Conservation (phyloP, 148 eudicot genomes). For the Camellia japonica region DNA sequence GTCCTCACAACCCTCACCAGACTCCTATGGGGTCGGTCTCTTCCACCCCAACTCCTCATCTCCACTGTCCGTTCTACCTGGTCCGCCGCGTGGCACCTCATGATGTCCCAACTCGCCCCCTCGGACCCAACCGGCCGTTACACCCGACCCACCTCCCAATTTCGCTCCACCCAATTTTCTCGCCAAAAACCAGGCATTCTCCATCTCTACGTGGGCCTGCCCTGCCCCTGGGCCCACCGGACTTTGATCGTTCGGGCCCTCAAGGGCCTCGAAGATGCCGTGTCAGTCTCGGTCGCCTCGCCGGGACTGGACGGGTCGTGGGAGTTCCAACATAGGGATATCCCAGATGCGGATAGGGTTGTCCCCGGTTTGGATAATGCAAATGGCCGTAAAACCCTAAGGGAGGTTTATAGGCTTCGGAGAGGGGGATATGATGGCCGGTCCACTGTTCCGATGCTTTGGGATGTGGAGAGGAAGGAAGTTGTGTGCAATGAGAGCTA, state of each 20-base stretch:
- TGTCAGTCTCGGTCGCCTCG: slow-evolving; percentile 66
- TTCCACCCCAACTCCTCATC: slow-evolving; percentile 91
- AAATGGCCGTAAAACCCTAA: slow-evolving; percentile 58
- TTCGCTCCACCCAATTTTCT: slow-evolving; percentile 39
- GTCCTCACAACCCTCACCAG: slow-evolving; percentile 49
- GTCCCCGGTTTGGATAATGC: slow-evolving; percentile 52
- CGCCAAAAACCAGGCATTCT: slow-evolving; percentile 36
- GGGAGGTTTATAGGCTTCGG: slow-evolving; percentile 67
- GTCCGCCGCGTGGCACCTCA: slow-evolving; percentile 84
- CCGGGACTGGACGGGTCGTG: slow-evolving; percentile 77
- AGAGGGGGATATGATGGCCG: slow-evolving; percentile 73
- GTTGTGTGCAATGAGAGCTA: slow-evolving; percentile 93
- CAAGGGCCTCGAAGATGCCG: slow-evolving; percentile 58
- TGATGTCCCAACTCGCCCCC: slow-evolving; percentile 99
- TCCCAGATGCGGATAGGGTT: slow-evolving; percentile 13
- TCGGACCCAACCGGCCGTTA: slow-evolving; percentile 79
- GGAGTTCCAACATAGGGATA: slow-evolving; percentile 43
- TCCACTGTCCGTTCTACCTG: slow-evolving; percentile 87
- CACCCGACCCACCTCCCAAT: slow-evolving; percentile 77
- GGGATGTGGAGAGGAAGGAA: slow-evolving; percentile 64
- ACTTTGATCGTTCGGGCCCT: slow-evolving; percentile 81
- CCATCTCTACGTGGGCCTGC: slow-evolving; percentile 83
- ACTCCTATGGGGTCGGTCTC: slow-evolving; percentile 81
- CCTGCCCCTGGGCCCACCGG: slow-evolving; percentile 99
- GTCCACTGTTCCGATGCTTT: slow-evolving; percentile 90